Evolutionary conservation across 2,329 filamentous ascomycete species (phyloP).

Genomic region (Fusarium newnesense): DNA sequence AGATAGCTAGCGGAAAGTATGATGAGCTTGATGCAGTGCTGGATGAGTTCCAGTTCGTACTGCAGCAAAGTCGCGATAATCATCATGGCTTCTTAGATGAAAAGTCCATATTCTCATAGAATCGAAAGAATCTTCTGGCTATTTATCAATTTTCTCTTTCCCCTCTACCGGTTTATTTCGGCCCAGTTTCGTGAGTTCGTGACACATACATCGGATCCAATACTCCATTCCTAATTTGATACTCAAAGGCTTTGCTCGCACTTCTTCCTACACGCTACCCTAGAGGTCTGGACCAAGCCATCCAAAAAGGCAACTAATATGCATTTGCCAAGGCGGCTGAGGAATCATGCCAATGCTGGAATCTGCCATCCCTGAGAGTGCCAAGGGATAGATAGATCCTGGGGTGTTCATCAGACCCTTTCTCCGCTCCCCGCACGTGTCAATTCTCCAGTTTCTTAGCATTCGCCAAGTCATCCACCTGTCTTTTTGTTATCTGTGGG

Average conservation of each 20-base stretch:
- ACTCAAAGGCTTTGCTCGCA: background rate
- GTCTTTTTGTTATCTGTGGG: background rate
- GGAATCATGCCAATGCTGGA: background rate
- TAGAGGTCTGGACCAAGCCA: background rate
- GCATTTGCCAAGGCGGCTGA: background rate
- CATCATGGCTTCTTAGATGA: accelerated
- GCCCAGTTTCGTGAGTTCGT: too few relatives aligned
- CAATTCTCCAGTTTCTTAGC: background rate
- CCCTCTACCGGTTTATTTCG: background rate
- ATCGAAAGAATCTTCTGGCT: accelerated
- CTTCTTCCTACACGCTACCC: background rate
- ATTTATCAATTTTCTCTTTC: background rate
- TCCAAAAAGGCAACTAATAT: background rate
- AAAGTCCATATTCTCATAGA: accelerated
- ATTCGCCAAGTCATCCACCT: slow-evolving; percentile 54
- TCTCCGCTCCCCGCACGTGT: background rate
- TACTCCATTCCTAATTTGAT: background rate
- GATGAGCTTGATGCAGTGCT: accelerated
- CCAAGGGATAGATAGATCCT: background rate
- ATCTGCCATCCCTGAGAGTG: background rate
- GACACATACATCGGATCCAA: background rate
- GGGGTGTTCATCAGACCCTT: background rate
- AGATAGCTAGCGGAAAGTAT: too few relatives aligned
- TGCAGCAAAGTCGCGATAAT: background rate
- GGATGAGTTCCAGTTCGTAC: accelerated